These are phyloP conservation scores for Calocera cornea DNA, from an alignment of 768 basidiomycete genomes.

Conservation along the genomic window DNA sequence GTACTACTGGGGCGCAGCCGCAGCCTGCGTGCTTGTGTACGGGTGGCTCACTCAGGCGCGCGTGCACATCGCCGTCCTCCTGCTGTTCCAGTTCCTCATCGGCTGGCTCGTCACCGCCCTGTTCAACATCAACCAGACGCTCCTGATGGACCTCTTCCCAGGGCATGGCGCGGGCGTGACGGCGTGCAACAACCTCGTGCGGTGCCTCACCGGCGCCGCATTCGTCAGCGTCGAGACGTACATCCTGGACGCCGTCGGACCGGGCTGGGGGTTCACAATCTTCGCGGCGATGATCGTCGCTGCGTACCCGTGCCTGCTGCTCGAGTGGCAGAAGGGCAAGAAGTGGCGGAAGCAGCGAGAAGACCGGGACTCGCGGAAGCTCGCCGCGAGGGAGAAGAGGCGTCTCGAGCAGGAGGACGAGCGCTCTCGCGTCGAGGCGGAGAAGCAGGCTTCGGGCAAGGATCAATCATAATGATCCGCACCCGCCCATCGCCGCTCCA, in stretches of 20 bases:
- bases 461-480: neutral
- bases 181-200: constrained; percentile 19
- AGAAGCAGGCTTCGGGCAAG: neutral
- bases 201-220: constrained; percentile 14
- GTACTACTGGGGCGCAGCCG: constrained; percentile 11
- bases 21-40: constrained; percentile 15
- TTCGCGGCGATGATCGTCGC: constrained; percentile 10
- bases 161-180: constrained; percentile 23
- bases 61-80: constrained; percentile 18
- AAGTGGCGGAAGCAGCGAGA: neutral
- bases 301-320: constrained; percentile 1
- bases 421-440: neutral
- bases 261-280: constrained; percentile 8
- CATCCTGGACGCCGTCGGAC: constrained; percentile 7
- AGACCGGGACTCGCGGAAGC: neutral
- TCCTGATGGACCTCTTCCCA: constrained; percentile 24
- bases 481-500: too few species aligned
- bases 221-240: constrained; percentile 5
- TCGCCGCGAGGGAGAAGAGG: neutral
- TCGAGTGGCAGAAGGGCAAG: neutral
- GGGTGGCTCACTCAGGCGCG: constrained; percentile 20
- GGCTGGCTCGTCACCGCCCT: constrained; percentile 13
- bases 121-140: constrained; percentile 12
- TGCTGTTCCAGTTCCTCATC: constrained; percentile 22
- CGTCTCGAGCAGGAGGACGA: neutral